Evolutionary conservation across 495 filamentous ascomycete species (phyloP), one percentile per base, ranked within the genome.

Genomic region (Umbilicaria muhlenbergii): DNA sequence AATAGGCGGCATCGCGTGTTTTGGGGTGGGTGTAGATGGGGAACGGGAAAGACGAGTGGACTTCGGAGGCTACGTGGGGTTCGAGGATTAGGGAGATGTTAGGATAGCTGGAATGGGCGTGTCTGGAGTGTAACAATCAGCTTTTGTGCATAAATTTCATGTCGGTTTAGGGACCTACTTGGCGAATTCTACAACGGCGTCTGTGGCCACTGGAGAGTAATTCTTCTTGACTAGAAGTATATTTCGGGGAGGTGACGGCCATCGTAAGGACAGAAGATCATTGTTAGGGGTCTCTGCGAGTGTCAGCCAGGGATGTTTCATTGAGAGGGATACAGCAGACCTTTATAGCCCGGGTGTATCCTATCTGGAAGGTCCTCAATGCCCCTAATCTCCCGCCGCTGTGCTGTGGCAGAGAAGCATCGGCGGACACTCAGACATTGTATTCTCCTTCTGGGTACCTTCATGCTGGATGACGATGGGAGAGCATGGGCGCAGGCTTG

Each of bases 191-290:
- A 92, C 55, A 28, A 94, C 63, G 1, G 82, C 81, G 7, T 70
- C 61, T 0, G 75, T 84, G 28, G 93, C 85, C 7, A 67, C 60
- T 0, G 80, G 75, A 12, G 77, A 79, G 48, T 79, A 70, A 36
- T 84, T 70, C 53, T 98, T 98, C 56, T 88, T 86, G 45, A 94
- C 80, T 35, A 96, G 65, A 39, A 98, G 73, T 45, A 98, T 69
- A 57, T 96, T 96, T 42, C 84, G 78, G 1, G 86, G 92, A 18
- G 87, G 86, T 32, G 75, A 72, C 3, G 85, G 84, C 91, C 91
- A 98, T 63, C 80, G 76, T 11, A 98, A 72, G 43, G 80, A 81
- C 38, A 94, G 73, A 3, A 98, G 73, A 43, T 76, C 73, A 49
- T 70, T 69, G 19, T 65, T 52, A 14, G 50, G 57, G 17, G 70